Conservation (phyloP, 2,329 filamentous ascomycete genomes). For the Botrytis cinerea region DNA sequence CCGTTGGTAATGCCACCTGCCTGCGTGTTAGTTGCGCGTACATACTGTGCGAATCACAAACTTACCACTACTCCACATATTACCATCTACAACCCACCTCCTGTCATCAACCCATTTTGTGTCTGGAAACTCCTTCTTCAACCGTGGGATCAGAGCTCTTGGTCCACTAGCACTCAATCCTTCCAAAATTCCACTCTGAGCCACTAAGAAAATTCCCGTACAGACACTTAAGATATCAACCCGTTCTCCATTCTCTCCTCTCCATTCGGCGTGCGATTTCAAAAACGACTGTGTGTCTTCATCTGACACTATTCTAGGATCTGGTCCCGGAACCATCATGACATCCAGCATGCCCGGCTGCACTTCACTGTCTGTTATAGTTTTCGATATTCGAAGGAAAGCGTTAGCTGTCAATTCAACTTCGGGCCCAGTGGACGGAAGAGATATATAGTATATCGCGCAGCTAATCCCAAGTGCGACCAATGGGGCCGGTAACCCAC, state of each 20-base stretch:
- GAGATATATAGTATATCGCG: constrained; percentile 51
- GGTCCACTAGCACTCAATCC: constrained; percentile 52
- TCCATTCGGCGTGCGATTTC: constrained; percentile 43
- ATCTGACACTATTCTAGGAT: constrained; percentile 44
- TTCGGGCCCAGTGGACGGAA: constrained; percentile 42
- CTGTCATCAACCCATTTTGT: constrained; percentile 50
- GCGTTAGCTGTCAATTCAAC: constrained; percentile 48
- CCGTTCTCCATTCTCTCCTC: constrained; percentile 35
- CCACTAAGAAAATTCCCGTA: constrained; percentile 53
- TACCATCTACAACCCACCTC: constrained; percentile 55
- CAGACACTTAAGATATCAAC: constrained; percentile 56
- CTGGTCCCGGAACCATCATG: constrained; percentile 53
- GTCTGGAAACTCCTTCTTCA: constrained; percentile 43
- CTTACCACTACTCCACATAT: constrained; percentile 55
- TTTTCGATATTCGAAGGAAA: constrained; percentile 47
- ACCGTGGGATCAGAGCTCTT: constrained; percentile 45
- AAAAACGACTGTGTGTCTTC: constrained; percentile 48
- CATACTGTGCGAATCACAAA: neutral
- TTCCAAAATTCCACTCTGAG: constrained; percentile 50
- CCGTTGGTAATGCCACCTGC: constrained; percentile 54
- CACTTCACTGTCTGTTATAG: constrained; percentile 49
- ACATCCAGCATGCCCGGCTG: constrained; percentile 54
- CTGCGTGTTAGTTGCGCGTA: constrained; percentile 20
- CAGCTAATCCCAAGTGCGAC: constrained; percentile 48
- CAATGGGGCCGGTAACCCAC: constrained; percentile 44